phyloP scores from a whole-genome alignment of 768 basidiomycete species.

The Lepiota brunneoincarnata region DNA sequence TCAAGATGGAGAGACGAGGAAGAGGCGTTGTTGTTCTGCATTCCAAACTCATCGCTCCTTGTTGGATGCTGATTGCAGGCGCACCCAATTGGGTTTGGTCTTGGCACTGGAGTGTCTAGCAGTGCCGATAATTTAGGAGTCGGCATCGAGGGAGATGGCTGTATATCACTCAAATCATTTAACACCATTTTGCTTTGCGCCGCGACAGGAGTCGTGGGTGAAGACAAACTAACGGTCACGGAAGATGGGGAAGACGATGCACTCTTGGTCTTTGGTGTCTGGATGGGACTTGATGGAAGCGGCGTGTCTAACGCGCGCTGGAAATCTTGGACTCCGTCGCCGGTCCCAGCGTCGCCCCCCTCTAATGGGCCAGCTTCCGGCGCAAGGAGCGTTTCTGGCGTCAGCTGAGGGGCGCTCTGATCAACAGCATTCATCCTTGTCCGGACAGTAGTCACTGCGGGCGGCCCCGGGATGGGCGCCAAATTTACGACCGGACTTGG shows the following conservation, averaged over 20 bases:
- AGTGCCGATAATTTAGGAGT: not conserved
- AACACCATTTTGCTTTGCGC: not conserved
- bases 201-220: constrained; percentile 13
- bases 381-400: not conserved
- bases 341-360: not conserved
- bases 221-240: not conserved
- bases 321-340: not conserved
- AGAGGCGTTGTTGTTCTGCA: not conserved
- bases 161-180: not conserved
- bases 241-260: not conserved
- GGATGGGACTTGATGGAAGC: constrained; percentile 9
- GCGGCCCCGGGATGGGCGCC: not conserved
- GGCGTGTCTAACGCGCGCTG: constrained; percentile 8
- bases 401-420: not conserved
- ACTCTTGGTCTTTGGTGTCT: not conserved
- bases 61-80: constrained; percentile 1
- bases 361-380: not conserved
- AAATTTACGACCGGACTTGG: constrained; percentile 3
- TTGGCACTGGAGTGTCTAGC: not conserved
- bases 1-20: constrained; percentile 1
- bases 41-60: not conserved
- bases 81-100: not conserved
- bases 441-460: constrained; percentile 6
- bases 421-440: constrained; percentile 1
- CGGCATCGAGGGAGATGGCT: constrained; percentile 3